Evolutionary conservation across 2,329 filamentous ascomycete genomes (phyloP), one percentile per base, ranked within the genome.

Genomic region (Pseudogymnoascus sp.): DNA sequence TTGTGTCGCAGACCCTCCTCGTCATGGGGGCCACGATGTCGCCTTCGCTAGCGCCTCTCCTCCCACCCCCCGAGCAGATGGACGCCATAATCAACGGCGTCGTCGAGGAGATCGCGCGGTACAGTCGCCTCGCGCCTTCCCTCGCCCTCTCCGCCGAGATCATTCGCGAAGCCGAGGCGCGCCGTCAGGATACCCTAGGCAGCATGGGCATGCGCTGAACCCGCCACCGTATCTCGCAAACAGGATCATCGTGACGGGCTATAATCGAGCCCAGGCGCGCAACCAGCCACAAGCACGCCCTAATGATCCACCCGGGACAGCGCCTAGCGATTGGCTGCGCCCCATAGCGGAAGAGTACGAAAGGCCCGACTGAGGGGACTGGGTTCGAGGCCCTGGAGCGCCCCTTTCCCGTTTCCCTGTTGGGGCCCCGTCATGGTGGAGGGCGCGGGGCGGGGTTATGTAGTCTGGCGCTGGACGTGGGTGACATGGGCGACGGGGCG

Each of bases 11-110:
- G 73, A 88, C 88, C 1, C 78, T 94, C 13, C 78, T 94, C 44
- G 84, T 94, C 35, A 93, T 94, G 89, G 90, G 89, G 5, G 88
- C 89, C 13, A 91, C 87, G 13, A 89, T 93, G 84, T 92, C 86
- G 7, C 85, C 86, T 1, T 86, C 86, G 4, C 81, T 93, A 2
- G 79, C 81, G 7, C 76, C 81, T 1, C 75, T 86, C 24, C 78
- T 85, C 3, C 77, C 82, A 31, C 78, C 81, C 65, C 77, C 79
- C 60, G 80, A 84, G 64, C 79, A 85, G 36, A 83, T 92, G 67
- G 88, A 92, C 72, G 80, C 84, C 62, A 90, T 93, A 67, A 90
- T 93, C 73, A 85, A 85, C 69, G 85, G 89, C 62, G 89, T 93
- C 54, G 83, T 92, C 50, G 77, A 84, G 63, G 90, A 93, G 70